Conservation (phyloP, 495 filamentous ascomycete genomes). For the Friedmanniomyces simplex region DNA sequence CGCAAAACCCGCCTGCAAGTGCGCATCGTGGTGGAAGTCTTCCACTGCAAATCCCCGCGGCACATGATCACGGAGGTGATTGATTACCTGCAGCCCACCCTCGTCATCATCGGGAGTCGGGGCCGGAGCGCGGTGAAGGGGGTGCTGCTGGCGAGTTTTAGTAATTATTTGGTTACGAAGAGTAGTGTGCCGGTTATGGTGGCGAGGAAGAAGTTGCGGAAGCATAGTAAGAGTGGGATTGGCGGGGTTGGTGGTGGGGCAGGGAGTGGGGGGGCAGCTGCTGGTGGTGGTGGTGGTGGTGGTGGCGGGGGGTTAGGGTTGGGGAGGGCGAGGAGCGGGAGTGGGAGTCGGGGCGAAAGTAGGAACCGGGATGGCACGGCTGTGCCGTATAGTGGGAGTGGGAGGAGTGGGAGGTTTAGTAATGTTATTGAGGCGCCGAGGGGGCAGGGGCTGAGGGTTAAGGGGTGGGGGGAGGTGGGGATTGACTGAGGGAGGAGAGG, state of each 20-base stretch:
- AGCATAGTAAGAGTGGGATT: constrained; percentile 28
- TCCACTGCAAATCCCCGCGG: constrained; percentile 89
- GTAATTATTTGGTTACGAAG: constrained; percentile 92
- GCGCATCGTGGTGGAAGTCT: constrained; percentile 83
- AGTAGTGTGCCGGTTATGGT: constrained; percentile 71
- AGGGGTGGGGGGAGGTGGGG: constrained; percentile 18
- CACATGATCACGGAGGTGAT: constrained; percentile 51
- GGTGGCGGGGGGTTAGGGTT: background rate
- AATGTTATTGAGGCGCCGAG: constrained; percentile 21
- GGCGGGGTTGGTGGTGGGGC: no score
- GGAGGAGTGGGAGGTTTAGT: constrained; percentile 11
- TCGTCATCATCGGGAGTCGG: constrained; percentile 83
- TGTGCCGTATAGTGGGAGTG: constrained; percentile 15
- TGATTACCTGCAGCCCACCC: constrained; percentile 79
- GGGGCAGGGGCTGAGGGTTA: constrained; percentile 15
- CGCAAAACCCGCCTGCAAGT: constrained; percentile 87
- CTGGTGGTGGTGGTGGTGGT: no score
- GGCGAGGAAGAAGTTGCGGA: constrained; percentile 33
- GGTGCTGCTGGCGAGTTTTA: constrained; percentile 88
- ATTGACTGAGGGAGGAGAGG: constrained; percentile 16
- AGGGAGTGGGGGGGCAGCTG: background rate
- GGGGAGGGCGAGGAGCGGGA: background rate
- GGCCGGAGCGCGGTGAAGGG: constrained; percentile 87
- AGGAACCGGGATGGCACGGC: constrained; percentile 17
- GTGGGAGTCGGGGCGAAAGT: background rate